A percentile compares a stretch with the other conserved stretches of the same genome.
Evolutionary conservation across 768 basidiomycete species (phyloP).

Genomic region (Phaeotremella skinneri): DNA sequence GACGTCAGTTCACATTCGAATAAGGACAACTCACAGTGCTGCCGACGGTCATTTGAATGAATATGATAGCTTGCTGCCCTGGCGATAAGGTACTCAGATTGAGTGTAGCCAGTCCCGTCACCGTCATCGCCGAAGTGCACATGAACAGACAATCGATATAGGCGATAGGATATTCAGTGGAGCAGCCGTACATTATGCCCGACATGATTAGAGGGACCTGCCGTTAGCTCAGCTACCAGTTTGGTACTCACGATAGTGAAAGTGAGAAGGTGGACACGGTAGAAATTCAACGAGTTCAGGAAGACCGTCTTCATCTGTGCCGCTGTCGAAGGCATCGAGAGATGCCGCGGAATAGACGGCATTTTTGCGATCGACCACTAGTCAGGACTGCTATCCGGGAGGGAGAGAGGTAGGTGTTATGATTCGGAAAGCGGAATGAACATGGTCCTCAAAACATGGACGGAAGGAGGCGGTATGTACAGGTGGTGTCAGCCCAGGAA

Average conservation of each 20-base stretch:
- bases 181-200: constrained; percentile 76
- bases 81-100: constrained; percentile 49
- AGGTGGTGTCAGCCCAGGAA: no score
- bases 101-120: constrained; percentile 51
- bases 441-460: no score
- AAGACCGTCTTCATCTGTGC: constrained; percentile 17
- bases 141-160: constrained; percentile 53
- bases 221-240: neutral
- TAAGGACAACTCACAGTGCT: constrained; percentile 33
- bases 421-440: no score
- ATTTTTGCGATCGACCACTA: constrained; percentile 14
- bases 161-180: constrained; percentile 56
- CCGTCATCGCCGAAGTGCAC: constrained; percentile 51
- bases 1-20: neutral
- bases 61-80: constrained; percentile 50
- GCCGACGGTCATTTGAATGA: constrained; percentile 61
- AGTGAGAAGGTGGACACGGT: constrained; percentile 56
- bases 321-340: constrained; percentile 19
- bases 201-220: constrained; percentile 72
- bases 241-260: constrained; percentile 51
- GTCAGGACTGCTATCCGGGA: no score
- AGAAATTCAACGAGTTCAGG: constrained; percentile 55
- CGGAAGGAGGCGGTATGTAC: no score
- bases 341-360: constrained; percentile 21
- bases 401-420: no score